Evolutionary conservation across 1,139 yeast genomes (phyloP), one percentile per base, ranked within the genome.

Genomic region (Pneumocystis wakefieldiae): DNA sequence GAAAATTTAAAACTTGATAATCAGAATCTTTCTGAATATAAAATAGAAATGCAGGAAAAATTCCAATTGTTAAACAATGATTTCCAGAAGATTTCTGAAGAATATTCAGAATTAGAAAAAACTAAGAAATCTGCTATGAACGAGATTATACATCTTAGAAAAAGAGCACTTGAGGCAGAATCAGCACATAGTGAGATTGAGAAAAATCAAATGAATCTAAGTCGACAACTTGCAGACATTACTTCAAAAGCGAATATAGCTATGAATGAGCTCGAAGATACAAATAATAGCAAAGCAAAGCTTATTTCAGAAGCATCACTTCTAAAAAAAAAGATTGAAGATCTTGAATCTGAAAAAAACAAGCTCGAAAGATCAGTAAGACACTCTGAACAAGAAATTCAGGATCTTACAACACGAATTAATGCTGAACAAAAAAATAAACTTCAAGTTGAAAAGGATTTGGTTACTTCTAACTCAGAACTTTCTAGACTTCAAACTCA

Each of bases 401-500:
- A 53, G 24, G 24, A 61, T 61, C 17, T 39, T 35, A 17, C 59
- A 57, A 3, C 61, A 61, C 15, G 48, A 10, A 17, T 42, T 42
- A 14, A 19, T 42, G 19, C 59, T 59, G 41, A n/a, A 57, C 29
- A 58, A 37, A 35, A 32, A 53, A 19, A 59, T 61, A 19, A 63
- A 58, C 42, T 38, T 60, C 37, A 63, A 58, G 28, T 63, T 38
- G 63, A 61, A 41, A 63, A 63, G 29, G 61, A 63, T 28, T 57
- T 61, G 28, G 61, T 63, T 15, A 63, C 60, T 53, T 55, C 62
- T 15, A 61, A 41, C 36, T 63, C 62, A 37, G 64, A 63, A 12
- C 57, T 59, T n/a, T 38, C 35, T 2, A 64, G 62, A n/a, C 61
- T 62, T 36, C 55, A 48, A 48, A 48, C 55, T 48, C 55, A 48